Evolutionary conservation across 2,329 filamentous ascomycete genomes (phyloP).

Genomic region (Penicillium freii): DNA sequence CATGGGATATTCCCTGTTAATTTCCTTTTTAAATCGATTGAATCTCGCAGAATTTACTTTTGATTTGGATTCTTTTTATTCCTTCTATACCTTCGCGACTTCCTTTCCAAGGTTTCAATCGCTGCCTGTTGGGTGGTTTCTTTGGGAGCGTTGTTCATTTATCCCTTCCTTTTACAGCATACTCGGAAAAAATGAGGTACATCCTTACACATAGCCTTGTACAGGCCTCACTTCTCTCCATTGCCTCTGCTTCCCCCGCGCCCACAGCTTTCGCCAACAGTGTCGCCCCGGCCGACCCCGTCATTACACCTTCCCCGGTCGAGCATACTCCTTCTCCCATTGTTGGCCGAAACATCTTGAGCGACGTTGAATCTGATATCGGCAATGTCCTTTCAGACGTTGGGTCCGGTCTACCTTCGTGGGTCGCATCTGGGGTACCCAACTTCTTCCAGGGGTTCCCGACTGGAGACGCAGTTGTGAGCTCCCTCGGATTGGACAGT

Average conservation of each 20-base stretch:
- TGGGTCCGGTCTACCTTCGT: conserved; percentile 19
- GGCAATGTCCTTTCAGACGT: conserved; percentile 5
- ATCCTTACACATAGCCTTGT: neutral
- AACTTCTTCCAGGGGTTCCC: conserved; percentile 25
- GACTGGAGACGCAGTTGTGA: conserved; percentile 21
- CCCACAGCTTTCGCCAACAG: conserved; percentile 14
- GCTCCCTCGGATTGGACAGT: conserved; percentile 20
- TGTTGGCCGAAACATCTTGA: conserved; percentile 12
- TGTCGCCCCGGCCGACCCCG: conserved; percentile 7
- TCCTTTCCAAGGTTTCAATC: neutral
- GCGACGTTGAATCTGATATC: conserved; percentile 4
- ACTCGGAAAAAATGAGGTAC: conserved; percentile 1
- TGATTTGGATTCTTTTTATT: neutral
- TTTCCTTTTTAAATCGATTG: neutral
- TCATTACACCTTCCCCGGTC: conserved; percentile 17
- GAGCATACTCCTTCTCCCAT: conserved; percentile 12
- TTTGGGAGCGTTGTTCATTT: neutral
- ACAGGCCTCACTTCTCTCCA: conserved; percentile 14
- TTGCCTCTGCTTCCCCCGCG: conserved; percentile 11
- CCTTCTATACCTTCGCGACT: no score
- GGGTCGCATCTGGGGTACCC: conserved; percentile 25
- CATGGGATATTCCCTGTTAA: neutral
- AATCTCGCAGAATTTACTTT: neutral
- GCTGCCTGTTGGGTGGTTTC: neutral
- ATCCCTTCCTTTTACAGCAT: no score